phyloP scores from a whole-genome alignment of 2,329 filamentous ascomycete genomes.

The Pseudocercospora crystallina region DNA sequence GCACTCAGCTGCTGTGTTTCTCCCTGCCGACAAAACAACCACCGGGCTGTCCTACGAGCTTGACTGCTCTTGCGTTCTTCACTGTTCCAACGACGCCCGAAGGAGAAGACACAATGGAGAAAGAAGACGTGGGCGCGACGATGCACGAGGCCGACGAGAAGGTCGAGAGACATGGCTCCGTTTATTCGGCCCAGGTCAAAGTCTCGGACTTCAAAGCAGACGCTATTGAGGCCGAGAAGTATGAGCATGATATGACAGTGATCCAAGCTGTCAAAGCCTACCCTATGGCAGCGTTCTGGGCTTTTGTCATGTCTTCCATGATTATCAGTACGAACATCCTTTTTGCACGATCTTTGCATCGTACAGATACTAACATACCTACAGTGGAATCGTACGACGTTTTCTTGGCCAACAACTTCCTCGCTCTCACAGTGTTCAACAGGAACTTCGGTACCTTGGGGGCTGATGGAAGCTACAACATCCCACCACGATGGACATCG shows the following conservation, averaged over 20 bases:
- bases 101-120: too few relatives aligned
- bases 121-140: too few relatives aligned
- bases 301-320: conserved; percentile 56
- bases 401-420: conserved; percentile 61
- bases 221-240: conserved; percentile 59
- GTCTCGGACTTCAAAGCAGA: conserved; percentile 49
- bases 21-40: too few relatives aligned
- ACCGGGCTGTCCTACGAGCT: too few relatives aligned
- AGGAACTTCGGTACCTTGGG: too few relatives aligned
- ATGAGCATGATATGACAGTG: conserved; percentile 53
- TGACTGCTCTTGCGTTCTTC: too few relatives aligned
- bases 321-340: conserved; percentile 47
- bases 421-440: conserved; percentile 52
- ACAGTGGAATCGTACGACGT: conserved; percentile 63
- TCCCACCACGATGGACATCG: conserved; percentile 58
- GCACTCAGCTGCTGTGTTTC: too few relatives aligned
- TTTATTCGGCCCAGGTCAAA: conserved; percentile 18
- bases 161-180: conserved; percentile 3
- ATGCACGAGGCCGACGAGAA: not conserved
- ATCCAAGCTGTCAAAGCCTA: conserved; percentile 52
- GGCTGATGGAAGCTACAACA: conserved; percentile 22
- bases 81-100: too few relatives aligned
- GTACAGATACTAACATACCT: not conserved
- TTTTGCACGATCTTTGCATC: not conserved
- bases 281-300: conserved; percentile 56